These are phyloP conservation scores for Solanum peruvianum DNA, from an alignment of 257 asterid species.

Conservation along the genomic window DNA sequence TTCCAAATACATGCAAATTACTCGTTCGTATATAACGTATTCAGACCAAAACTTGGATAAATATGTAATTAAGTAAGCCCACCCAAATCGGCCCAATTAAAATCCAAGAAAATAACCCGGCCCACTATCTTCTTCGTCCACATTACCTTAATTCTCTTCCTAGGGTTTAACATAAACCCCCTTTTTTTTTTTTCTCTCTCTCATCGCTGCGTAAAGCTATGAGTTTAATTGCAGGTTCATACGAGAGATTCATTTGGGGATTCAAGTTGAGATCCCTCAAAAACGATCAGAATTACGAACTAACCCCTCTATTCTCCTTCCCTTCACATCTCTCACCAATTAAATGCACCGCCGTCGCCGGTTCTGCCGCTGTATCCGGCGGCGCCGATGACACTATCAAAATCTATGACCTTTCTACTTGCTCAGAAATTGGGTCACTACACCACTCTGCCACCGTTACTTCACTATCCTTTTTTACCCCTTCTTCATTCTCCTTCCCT, in stretches of 20 bases:
- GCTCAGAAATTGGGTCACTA: constrained; percentile 73
- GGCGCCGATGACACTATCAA: constrained; percentile 91
- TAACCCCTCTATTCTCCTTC: constrained; percentile 67
- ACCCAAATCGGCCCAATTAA: not conserved
- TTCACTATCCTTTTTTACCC: constrained; percentile 66
- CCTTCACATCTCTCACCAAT: constrained; percentile 91
- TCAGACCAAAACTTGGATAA: not conserved
- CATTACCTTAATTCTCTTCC: not conserved
- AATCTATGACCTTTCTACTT: constrained; percentile 77
- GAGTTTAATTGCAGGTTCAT: constrained; percentile 87
- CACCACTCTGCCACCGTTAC: constrained; percentile 63
- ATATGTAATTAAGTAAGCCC: not conserved
- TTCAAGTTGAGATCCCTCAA: constrained; percentile 43
- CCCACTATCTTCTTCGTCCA: not conserved
- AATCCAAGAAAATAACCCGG: not conserved
- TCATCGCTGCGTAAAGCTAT: constrained; percentile 1
- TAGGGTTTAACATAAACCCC: not conserved
- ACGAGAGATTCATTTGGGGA: constrained; percentile 96
- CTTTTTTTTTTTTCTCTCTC: not conserved
- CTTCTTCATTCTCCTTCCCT: constrained; percentile 53
- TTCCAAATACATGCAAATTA: no score
- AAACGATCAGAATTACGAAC: constrained; percentile 16
- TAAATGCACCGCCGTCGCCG: constrained; percentile 77
- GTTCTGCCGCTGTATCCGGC: constrained; percentile 84
- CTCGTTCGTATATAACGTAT: not conserved